Conservation (phyloP, 306 rosid species). For the Citrullus colocynthis region DNA sequence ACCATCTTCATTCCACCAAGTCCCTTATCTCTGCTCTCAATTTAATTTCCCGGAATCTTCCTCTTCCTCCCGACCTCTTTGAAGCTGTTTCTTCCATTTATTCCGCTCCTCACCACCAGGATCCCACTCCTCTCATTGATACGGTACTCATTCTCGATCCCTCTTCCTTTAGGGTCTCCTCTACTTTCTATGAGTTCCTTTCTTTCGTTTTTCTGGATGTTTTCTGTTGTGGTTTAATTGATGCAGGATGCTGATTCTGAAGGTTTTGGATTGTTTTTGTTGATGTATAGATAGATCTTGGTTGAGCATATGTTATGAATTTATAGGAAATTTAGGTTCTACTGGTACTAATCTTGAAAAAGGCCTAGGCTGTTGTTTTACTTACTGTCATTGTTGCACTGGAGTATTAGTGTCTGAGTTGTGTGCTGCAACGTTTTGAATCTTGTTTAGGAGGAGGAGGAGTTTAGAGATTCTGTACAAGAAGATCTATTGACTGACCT, state of each 20-base stretch:
- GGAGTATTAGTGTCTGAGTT: background rate
- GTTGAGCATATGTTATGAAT: background rate
- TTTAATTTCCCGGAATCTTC: slow-evolving; percentile 85
- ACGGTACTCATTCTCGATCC: slow-evolving; percentile 11
- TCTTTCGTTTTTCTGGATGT: background rate
- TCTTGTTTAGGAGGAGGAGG: slow-evolving; percentile 30
- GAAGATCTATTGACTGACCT: slow-evolving; percentile 46
- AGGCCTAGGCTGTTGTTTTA: background rate
- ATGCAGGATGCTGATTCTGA: background rate
- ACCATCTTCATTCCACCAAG: slow-evolving; percentile 35
- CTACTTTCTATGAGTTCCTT: background rate
- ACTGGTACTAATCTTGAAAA: background rate
- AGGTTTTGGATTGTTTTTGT: background rate
- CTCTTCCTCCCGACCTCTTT: slow-evolving; percentile 68
- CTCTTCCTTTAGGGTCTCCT: background rate
- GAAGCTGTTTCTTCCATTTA: slow-evolving; percentile 66
- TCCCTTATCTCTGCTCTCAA: slow-evolving; percentile 80
- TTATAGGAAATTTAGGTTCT: background rate
- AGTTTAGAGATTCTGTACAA: slow-evolving; percentile 17
- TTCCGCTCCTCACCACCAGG: background rate
- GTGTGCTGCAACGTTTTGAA: background rate
- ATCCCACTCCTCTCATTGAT: background rate
- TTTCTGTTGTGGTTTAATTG: background rate
- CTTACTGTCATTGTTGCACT: background rate
- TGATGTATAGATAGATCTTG: background rate